Evolutionary conservation across 148 eudicot species (phyloP), one percentile per base, ranked within the genome.

Genomic region (Dysphania ambrosioides): DNA sequence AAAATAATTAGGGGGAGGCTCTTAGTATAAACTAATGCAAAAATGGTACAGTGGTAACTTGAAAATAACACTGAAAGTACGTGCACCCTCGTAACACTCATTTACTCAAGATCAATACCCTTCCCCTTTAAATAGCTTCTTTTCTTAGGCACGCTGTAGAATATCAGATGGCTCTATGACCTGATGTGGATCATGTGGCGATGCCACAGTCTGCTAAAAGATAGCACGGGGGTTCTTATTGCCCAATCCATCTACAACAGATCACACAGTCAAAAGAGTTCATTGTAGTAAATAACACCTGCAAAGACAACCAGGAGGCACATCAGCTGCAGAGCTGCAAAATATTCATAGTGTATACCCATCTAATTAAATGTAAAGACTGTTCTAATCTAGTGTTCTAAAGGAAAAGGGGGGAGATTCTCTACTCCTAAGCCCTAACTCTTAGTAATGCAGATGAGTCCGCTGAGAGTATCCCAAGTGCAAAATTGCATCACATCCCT

Each of bases 251-350:
- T 15, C 4, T 10, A 21, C n/a, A 11, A 41, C 9, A 8, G 32
- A 26, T 67, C n/a, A 27, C 31, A 4, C 51, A 40, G 30, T 38
- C 2, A 29, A 26, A 36, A 3, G 9, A 6, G 6, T 9, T 30
- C 26, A 9, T 8, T 53, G 66, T 24, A 38, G 6, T 24, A 35
- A 5, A 56, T 5, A 31, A 68, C 73, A 76, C 79, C 79, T 76
- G 79, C 60, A 26, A 7, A 40, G 7, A 41, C 64, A 75, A 15
- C 36, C 65, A 66, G 49, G 41, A 74, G 7, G 13, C 2, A 1
- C 24, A 68, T 41, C 10, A 58, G 73, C 53, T 47, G 53, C 53
- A 13, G 21, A 47, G 53, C 66, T 40, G 7, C 13, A 57, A 6
- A 5, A 7, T 21, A 32, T 56, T 29, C 19, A 27, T 18, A 60